These are phyloP conservation scores for Pugionium dolabratum DNA, from an alignment of 345 rosid species.

Conservation along the genomic window DNA sequence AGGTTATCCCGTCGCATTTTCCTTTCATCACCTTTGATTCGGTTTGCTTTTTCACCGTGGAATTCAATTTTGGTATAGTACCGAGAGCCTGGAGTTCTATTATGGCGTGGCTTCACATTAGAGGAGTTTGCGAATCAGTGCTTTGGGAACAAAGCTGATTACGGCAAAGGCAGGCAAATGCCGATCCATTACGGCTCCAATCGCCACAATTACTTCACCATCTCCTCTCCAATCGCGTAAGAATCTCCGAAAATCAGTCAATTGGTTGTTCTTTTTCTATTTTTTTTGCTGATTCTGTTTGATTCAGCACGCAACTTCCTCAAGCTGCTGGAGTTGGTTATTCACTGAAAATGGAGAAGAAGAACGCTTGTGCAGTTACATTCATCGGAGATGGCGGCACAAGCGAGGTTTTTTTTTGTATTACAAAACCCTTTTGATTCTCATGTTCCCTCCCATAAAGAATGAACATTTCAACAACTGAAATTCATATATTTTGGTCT, in stretches of 20 bases:
- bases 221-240: slow-evolving; percentile 83
- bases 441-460: not conserved
- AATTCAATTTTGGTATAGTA: slow-evolving; percentile 42
- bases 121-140: slow-evolving; percentile 75
- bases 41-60: not conserved
- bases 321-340: slow-evolving; percentile 81
- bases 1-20: slow-evolving; percentile 39
- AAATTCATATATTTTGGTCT: not conserved
- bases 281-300: slow-evolving; percentile 11
- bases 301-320: slow-evolving; percentile 70
- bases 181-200: slow-evolving; percentile 79
- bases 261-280: not conserved
- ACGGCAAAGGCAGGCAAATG: slow-evolving; percentile 88
- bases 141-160: slow-evolving; percentile 66
- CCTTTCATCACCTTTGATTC: not conserved
- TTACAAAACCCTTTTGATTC: not conserved
- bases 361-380: slow-evolving; percentile 64
- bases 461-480: slow-evolving; percentile 8
- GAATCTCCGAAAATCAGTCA: not conserved
- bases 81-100: slow-evolving; percentile 69
- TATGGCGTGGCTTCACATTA: slow-evolving; percentile 79
- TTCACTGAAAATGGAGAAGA: slow-evolving; percentile 72
- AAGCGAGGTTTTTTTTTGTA: slow-evolving; percentile 56
- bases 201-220: slow-evolving; percentile 62
- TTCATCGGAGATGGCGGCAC: slow-evolving; percentile 76